phyloP scores from a whole-genome alignment of 2,329 filamentous ascomycete species.

The Colletotrichum musae region DNA sequence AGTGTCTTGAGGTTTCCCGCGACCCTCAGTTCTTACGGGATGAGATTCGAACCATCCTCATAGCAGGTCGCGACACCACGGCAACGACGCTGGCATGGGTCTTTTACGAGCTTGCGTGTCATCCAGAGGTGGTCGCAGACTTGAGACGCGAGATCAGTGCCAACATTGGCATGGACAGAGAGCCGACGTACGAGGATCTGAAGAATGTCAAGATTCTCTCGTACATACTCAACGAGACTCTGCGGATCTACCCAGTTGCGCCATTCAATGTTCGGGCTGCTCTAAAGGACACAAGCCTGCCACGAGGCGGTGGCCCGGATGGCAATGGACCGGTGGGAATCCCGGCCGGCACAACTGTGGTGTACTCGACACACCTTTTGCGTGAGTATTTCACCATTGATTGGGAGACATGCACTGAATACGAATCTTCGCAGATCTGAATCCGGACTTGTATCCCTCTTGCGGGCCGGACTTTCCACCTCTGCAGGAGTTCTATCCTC shows the following conservation, averaged over 20 bases:
- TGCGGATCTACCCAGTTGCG: conserved; percentile 82
- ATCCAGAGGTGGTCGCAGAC: conserved; percentile 56
- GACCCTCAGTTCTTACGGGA: conserved; percentile 76
- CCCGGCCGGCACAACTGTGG: conserved; percentile 43
- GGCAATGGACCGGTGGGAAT: conserved; percentile 64
- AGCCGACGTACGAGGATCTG: conserved; percentile 46
- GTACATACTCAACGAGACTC: conserved; percentile 80
- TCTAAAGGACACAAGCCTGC: conserved; percentile 80
- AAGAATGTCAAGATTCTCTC: conserved; percentile 82
- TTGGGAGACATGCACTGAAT: conserved; percentile 48
- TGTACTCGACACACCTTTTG: conserved; percentile 17
- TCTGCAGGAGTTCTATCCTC: conserved; percentile 51
- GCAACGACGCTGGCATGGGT: conserved; percentile 64
- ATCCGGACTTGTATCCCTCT: conserved; percentile 39
- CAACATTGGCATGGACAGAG: conserved; percentile 61
- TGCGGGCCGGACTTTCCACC: conserved; percentile 42
- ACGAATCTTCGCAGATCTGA: background rate
- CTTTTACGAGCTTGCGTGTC: conserved; percentile 57
- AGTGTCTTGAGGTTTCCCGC: conserved; percentile 78
- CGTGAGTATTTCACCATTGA: background rate
- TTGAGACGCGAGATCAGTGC: conserved; percentile 57
- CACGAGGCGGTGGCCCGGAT: conserved; percentile 66
- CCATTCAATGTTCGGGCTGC: conserved; percentile 84
- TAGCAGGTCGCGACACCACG: conserved; percentile 70
- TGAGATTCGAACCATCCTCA: conserved; percentile 79